Percentiles rank a stretch among this genome's conserved stretches.
Conservation (phyloP, 495 filamentous ascomycete genomes). For the Aeminium ludgeri region DNA sequence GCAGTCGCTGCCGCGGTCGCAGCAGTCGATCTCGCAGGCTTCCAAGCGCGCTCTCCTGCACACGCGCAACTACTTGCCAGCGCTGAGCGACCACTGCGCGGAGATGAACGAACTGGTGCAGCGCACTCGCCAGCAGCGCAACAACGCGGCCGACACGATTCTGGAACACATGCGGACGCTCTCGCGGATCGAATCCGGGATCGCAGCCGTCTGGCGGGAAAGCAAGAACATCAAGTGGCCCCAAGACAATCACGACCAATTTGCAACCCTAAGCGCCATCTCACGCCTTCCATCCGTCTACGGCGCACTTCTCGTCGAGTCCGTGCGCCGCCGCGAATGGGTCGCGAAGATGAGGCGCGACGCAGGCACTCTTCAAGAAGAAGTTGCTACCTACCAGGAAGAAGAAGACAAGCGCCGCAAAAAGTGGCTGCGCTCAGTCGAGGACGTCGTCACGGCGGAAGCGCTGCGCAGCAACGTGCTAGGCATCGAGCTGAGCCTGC, state of each 20-base stretch:
- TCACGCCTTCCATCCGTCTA: slow-evolving; percentile 74
- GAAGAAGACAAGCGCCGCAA: slow-evolving; percentile 77
- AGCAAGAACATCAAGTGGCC: slow-evolving; percentile 55
- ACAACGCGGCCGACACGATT: slow-evolving; percentile 41
- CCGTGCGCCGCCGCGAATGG: slow-evolving; percentile 77
- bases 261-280: slow-evolving; percentile 58
- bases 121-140: slow-evolving; percentile 43
- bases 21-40: slow-evolving; percentile 58
- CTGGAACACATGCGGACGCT: slow-evolving; percentile 63
- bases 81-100: slow-evolving; percentile 44
- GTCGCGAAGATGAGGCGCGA: slow-evolving; percentile 72
- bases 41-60: slow-evolving; percentile 77
- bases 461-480: slow-evolving; percentile 48
- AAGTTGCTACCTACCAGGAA: slow-evolving; percentile 75
- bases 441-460: slow-evolving; percentile 34
- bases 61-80: slow-evolving; percentile 76
- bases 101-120: slow-evolving; percentile 64
- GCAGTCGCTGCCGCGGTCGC: slow-evolving; percentile 44
- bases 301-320: slow-evolving; percentile 72
- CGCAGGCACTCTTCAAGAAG: slow-evolving; percentile 69
- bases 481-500: slow-evolving; percentile 70
- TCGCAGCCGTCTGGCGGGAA: slow-evolving; percentile 50
- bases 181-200: slow-evolving; percentile 54
- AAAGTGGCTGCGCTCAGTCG: slow-evolving; percentile 77
- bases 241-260: slow-evolving; percentile 48